Percentiles rank a stretch among this genome's conserved stretches.
Conservation (phyloP, 176 grass and related monocot genomes). For the Raddia guianensis region DNA sequence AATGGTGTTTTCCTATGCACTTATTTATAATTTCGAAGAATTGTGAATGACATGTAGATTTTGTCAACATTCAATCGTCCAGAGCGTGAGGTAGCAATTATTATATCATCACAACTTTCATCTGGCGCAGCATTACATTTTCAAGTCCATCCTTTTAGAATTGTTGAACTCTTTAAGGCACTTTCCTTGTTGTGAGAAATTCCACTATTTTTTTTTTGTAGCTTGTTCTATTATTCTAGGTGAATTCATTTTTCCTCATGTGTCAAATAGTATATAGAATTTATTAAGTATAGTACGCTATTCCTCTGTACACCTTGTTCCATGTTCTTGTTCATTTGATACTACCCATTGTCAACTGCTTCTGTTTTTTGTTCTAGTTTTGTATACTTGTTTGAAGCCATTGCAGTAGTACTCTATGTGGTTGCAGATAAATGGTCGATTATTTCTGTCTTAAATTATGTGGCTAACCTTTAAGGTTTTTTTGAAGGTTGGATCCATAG, state of each 20-base stretch:
- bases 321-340: slow-evolving; percentile 4
- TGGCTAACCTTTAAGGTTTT: slow-evolving; percentile 29
- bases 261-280: background rate
- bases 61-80: slow-evolving; percentile 18
- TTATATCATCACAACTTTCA: background rate
- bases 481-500: slow-evolving; percentile 86
- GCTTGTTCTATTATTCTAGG: background rate
- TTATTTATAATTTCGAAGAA: slow-evolving; percentile 1
- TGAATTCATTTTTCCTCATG: slow-evolving; percentile 3
- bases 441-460: slow-evolving; percentile 13
- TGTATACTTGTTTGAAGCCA: slow-evolving; percentile 2
- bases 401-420: slow-evolving; percentile 14
- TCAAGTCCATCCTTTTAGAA: background rate
- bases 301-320: slow-evolving; percentile 1
- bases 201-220: slow-evolving; percentile 1
- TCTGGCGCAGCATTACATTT: background rate
- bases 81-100: background rate
- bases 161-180: slow-evolving; percentile 12
- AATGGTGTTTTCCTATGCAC: background rate
- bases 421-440: background rate
- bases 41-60: background rate
- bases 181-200: slow-evolving; percentile 5
- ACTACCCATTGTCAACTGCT: background rate
- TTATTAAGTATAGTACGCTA: background rate
- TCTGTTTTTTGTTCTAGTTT: slow-evolving; percentile 30